phyloP scores from a whole-genome alignment of 108 stramenopile genomes.

The Bacterosira constricta region DNA sequence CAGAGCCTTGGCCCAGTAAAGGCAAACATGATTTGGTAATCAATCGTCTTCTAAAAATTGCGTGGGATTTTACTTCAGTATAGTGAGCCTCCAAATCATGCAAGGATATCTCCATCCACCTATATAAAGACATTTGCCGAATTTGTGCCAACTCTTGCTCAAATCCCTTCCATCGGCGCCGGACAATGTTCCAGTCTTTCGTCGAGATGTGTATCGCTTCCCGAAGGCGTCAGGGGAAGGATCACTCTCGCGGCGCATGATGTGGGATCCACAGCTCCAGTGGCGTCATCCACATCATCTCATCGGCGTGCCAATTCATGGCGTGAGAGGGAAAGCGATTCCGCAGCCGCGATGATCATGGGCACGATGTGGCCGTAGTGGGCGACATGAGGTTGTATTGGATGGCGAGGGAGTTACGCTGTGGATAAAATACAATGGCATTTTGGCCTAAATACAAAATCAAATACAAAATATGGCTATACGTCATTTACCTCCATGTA shows the following conservation, averaged over 20 bases:
- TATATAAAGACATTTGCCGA: slow-evolving; percentile 80
- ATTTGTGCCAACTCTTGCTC: slow-evolving; percentile 65
- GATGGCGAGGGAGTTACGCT: too few species aligned
- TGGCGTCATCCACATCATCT: slow-evolving; percentile 59
- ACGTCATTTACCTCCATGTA: too few species aligned
- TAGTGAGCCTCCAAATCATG: slow-evolving; percentile 79
- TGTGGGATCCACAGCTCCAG: slow-evolving; percentile 36
- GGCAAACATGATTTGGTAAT: slow-evolving; percentile 81
- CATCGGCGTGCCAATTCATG: too few species aligned
- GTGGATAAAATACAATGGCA: too few species aligned
- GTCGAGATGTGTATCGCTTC: slow-evolving; percentile 62
- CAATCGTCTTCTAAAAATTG: slow-evolving; percentile 81
- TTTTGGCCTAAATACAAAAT: too few species aligned
- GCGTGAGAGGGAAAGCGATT: too few species aligned
- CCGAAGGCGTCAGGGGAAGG: slow-evolving; percentile 60
- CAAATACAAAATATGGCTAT: too few species aligned
- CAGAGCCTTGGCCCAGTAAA: slow-evolving; percentile 78
- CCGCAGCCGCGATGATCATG: too few species aligned
- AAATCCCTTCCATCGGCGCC: slow-evolving; percentile 64
- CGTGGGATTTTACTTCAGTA: slow-evolving; percentile 57
- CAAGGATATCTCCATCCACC: slow-evolving; percentile 85
- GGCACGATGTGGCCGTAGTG: too few species aligned
- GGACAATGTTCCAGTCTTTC: slow-evolving; percentile 33
- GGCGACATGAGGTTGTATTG: too few species aligned
- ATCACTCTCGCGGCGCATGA: slow-evolving; percentile 18